These are phyloP conservation scores for Umbellularia californica DNA, from an alignment of 164 flowering plant species.

Conservation along the genomic window DNA sequence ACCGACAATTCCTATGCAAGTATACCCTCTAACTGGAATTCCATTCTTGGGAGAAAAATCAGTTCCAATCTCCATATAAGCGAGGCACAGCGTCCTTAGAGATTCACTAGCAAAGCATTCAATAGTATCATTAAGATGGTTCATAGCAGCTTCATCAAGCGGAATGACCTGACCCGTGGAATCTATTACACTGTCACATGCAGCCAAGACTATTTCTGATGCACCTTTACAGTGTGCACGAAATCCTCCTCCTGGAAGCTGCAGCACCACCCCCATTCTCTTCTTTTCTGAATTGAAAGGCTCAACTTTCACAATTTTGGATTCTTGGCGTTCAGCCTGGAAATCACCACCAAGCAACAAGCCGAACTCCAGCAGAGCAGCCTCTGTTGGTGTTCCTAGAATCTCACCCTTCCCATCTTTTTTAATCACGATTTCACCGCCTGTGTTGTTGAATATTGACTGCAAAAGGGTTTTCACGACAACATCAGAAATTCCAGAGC, in stretches of 20 bases:
- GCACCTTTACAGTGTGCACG: constrained; percentile 84
- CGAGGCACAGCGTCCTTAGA: constrained; percentile 89
- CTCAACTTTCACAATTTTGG: constrained; percentile 67
- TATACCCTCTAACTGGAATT: constrained; percentile 64
- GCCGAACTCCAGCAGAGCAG: constrained; percentile 83
- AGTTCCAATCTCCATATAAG: constrained; percentile 57
- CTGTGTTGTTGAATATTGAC: constrained; percentile 87
- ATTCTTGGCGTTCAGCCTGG: constrained; percentile 40
- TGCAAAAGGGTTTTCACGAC: constrained; percentile 47
- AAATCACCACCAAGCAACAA: constrained; percentile 72
- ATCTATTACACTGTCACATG: constrained; percentile 67
- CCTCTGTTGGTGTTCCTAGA: constrained; percentile 87
- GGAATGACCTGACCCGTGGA: constrained; percentile 53
- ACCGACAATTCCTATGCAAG: constrained; percentile 85
- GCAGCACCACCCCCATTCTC: constrained; percentile 72
- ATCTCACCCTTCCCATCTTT: constrained; percentile 60
- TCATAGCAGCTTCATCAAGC: constrained; percentile 46
- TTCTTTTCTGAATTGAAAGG: constrained; percentile 85
- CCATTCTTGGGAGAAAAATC: constrained; percentile 47
- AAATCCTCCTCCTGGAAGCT: constrained; percentile 63
- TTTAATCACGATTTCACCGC: constrained; percentile 70
- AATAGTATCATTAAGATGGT: constrained; percentile 48
- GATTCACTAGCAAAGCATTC: constrained; percentile 80
- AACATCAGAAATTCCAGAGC: constrained; percentile 50
- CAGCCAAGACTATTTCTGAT: constrained; percentile 77